phyloP scores from a whole-genome alignment of 129 eudicot species.

The Artemisia argyi region DNA sequence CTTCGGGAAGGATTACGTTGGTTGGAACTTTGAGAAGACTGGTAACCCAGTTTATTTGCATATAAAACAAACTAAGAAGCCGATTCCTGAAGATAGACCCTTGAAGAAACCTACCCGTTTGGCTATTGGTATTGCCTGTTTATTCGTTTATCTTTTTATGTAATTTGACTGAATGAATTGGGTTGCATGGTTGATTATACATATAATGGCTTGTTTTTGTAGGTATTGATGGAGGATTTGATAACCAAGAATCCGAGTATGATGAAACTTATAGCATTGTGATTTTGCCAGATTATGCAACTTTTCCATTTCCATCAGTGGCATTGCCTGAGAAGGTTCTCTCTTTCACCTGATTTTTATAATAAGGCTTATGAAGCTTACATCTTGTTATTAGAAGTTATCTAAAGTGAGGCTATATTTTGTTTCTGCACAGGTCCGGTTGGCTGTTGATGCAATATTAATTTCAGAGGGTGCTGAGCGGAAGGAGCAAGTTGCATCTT shows the following conservation, averaged over 20 bases:
- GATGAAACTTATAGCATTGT: conserved; percentile 70
- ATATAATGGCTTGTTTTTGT: conserved; percentile 21
- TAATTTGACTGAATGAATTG: not conserved
- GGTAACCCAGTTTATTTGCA: conserved; percentile 86
- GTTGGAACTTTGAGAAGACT: conserved; percentile 87
- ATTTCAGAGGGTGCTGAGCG: conserved; percentile 88
- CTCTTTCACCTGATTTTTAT: not conserved
- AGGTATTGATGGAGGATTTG: conserved; percentile 93
- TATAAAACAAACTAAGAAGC: conserved; percentile 80
- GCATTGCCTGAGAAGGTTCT: conserved; percentile 76
- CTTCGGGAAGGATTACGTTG: conserved; percentile 80
- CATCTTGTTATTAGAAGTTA: conserved; percentile 1
- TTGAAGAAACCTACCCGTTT: conserved; percentile 87
- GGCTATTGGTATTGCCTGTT: conserved; percentile 70
- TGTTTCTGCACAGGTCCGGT: conserved; percentile 56
- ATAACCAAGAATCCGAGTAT: conserved; percentile 68
- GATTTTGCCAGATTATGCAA: conserved; percentile 65
- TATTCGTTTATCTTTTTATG: not conserved
- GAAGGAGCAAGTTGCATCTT: conserved; percentile 89
- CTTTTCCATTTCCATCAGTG: conserved; percentile 83
- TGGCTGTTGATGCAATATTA: conserved; percentile 86
- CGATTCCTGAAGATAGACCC: conserved; percentile 84
- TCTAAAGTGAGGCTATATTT: conserved; percentile 4
- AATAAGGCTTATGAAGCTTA: not conserved
- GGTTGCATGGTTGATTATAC: conserved; percentile 4